These are phyloP conservation scores for Plasmodium gallinaceum DNA, from an alignment of 169 alveolate species.

Conservation along the genomic window DNA sequence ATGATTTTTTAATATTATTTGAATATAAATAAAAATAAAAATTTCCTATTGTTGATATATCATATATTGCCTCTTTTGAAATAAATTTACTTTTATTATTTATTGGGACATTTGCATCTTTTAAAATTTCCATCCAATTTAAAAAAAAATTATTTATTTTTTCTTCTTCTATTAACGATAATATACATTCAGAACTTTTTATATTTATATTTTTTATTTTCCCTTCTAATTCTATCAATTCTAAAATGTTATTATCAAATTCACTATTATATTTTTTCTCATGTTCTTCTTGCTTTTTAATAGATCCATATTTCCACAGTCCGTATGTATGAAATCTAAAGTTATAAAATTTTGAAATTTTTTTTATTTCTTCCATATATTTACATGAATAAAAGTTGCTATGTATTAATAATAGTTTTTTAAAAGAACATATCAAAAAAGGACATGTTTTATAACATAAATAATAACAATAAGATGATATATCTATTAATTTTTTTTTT, in stretches of 20 bases:
- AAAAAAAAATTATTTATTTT: constrained; percentile 27
- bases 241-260: constrained; percentile 29
- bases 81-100: constrained; percentile 7
- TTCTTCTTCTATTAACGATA: constrained; percentile 45
- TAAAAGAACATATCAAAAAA: constrained; percentile 28
- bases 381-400: constrained; percentile 52
- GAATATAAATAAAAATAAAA: constrained; percentile 28
- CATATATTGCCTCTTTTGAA: constrained; percentile 31
- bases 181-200: constrained; percentile 31
- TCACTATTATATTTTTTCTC: constrained; percentile 1
- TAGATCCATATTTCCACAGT: constrained; percentile 7
- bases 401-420: constrained; percentile 37
- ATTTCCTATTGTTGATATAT: constrained; percentile 41
- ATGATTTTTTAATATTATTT: constrained; percentile 53
- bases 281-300: constrained; percentile 11
- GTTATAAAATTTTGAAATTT: constrained; percentile 56
- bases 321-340: constrained; percentile 19
- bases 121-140: constrained; percentile 20
- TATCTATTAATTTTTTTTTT: constrained; percentile 65
- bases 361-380: constrained; percentile 38
- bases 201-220: constrained; percentile 26
- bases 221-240: constrained; percentile 23
- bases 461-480: constrained; percentile 58
- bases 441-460: constrained; percentile 70
- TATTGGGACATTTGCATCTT: neutral